phyloP scores from a whole-genome alignment of 1,284 basidiomycete species.

The Polyporus tsugae region DNA sequence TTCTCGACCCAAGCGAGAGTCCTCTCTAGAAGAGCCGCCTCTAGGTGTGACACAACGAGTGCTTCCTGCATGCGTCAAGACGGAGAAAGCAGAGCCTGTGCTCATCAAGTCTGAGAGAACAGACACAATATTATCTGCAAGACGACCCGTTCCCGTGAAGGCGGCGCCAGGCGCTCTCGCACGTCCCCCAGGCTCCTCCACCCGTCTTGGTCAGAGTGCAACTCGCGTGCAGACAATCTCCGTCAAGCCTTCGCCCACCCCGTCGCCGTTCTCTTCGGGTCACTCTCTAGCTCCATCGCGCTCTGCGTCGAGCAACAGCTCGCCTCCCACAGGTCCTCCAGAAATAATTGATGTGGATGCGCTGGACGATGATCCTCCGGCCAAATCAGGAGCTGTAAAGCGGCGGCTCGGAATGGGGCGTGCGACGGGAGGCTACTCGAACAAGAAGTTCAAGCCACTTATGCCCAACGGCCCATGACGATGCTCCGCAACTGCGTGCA shows the following conservation, averaged over 20 bases:
- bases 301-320: constrained; percentile 9
- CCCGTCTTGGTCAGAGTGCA: background rate
- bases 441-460: constrained; percentile 71
- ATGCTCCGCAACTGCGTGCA: constrained; percentile 1
- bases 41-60: constrained; percentile 6
- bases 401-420: constrained; percentile 69
- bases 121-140: background rate
- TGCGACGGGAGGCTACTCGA: constrained; percentile 57
- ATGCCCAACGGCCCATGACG: constrained; percentile 21
- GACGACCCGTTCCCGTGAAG: background rate
- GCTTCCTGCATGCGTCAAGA: background rate
- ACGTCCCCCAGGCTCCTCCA: background rate
- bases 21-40: constrained; percentile 8
- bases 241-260: constrained; percentile 3
- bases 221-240: constrained; percentile 3
- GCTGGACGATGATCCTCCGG: constrained; percentile 10
- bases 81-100: background rate
- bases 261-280: constrained; percentile 6
- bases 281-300: background rate
- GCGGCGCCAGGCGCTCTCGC: background rate
- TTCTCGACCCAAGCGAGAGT: background rate
- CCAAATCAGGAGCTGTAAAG: constrained; percentile 48
- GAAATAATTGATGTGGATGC: constrained; percentile 9
- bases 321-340: background rate
- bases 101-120: constrained; percentile 7